A percentile compares a stretch with the other conserved stretches of the same genome.
Conservation (phyloP, 2,329 filamentous ascomycete genomes). For the Ilyonectria robusta region DNA sequence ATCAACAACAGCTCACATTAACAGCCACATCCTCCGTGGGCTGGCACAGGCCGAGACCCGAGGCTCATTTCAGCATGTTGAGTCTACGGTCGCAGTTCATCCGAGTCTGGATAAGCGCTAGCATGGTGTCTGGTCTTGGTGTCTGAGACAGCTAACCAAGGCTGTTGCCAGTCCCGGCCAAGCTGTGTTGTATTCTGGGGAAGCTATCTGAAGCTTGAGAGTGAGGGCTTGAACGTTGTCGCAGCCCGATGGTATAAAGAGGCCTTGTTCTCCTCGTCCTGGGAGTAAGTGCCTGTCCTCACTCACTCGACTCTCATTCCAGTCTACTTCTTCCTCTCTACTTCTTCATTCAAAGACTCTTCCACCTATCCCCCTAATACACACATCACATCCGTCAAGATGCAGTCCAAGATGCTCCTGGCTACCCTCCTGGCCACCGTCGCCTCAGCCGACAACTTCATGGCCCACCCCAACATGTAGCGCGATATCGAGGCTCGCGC, state of each 20-base stretch:
- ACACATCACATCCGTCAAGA: conserved; percentile 36
- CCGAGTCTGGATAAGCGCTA: conserved; percentile 34
- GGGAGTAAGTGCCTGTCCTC: too few relatives aligned
- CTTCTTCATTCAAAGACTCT: not conserved
- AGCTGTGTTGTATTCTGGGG: conserved; percentile 21
- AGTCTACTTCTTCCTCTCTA: not conserved
- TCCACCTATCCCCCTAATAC: not conserved
- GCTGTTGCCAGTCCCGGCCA: conserved; percentile 1
- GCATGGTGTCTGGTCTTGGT: not conserved
- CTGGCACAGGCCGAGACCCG: too few relatives aligned
- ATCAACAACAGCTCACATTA: too few relatives aligned
- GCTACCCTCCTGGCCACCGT: conserved; percentile 47
- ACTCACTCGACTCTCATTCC: too few relatives aligned
- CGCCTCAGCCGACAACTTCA: conserved; percentile 44
- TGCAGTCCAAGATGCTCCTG: conserved; percentile 49
- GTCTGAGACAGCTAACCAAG: conserved; percentile 16
- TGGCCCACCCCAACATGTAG: conserved; percentile 48
- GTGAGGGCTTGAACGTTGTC: not conserved
- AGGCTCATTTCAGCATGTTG: too few relatives aligned
- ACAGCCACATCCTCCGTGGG: too few relatives aligned
- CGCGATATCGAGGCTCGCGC: conserved; percentile 46
- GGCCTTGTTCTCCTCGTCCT: not conserved
- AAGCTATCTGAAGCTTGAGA: conserved; percentile 12
- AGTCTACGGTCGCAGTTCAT: not conserved
- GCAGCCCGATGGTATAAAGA: conserved; percentile 9